phyloP scores from a whole-genome alignment of 2,329 filamentous ascomycete species.

The Trichoderma pleuroti region DNA sequence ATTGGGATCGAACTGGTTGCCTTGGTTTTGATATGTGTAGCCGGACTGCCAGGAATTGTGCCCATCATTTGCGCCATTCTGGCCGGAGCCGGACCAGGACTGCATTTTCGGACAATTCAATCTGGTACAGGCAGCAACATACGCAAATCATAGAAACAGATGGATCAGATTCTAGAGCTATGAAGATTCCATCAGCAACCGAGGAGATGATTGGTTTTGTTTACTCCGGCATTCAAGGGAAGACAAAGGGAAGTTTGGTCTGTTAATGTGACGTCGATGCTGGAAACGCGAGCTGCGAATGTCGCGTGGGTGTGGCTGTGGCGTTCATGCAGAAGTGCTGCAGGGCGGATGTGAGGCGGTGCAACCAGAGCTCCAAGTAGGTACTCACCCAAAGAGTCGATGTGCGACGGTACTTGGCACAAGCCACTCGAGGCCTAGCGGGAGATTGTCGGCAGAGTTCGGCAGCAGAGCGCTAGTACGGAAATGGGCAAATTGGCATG shows the following conservation, averaged over 20 bases:
- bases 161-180: constrained; percentile 29
- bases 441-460: constrained; percentile 14
- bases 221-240: background rate
- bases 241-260: background rate
- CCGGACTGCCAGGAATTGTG: constrained; percentile 35
- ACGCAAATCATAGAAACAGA: constrained; percentile 22
- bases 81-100: constrained; percentile 38
- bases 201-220: constrained; percentile 11
- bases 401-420: constrained; percentile 24
- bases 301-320: constrained; percentile 22
- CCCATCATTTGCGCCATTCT: constrained; percentile 35
- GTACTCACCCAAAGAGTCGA: constrained; percentile 28
- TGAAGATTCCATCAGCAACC: constrained; percentile 30
- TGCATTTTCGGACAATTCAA: constrained; percentile 36
- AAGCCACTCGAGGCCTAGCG: constrained; percentile 3
- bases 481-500: constrained; percentile 15
- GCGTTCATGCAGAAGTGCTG: constrained; percentile 24
- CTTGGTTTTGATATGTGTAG: constrained; percentile 34
- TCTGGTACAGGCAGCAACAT: constrained; percentile 22
- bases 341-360: constrained; percentile 18
- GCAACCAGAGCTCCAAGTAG: constrained; percentile 21
- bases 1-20: constrained; percentile 38
- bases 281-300: constrained; percentile 19
- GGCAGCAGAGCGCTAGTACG: constrained; percentile 16
- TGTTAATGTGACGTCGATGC: constrained; percentile 22